Evolutionary conservation across 768 basidiomycete species (phyloP), one percentile per base, ranked within the genome.

Genomic region (Pulveroboletus sp.): DNA sequence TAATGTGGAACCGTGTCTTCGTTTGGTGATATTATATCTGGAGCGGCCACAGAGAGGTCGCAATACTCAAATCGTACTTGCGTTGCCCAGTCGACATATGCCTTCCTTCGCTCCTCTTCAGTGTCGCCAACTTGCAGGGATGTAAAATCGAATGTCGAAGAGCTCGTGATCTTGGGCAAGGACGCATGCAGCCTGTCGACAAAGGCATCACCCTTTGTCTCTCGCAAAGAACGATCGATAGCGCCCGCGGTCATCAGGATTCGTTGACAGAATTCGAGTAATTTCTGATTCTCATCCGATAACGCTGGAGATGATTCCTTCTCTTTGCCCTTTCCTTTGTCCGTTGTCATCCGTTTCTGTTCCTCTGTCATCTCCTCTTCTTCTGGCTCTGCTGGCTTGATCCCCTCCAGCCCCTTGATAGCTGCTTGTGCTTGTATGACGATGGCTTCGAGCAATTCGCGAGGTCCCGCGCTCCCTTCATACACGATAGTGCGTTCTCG

Each of bases 351-450:
- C 41, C 92, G 86, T 68, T 92, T 89, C 71, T 92, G 83, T 67
- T 92, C 90, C 69, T 94, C 91, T 0, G 87, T 92, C 73, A 90
- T 79, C 63, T 89, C 86, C 50, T 78, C 75, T n/a, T 72, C 65
- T 16, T 68, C 64, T 6, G 70, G 63, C 42, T 82, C 78, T 8
- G 69, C 63, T 14, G 69, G 62, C 56, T 81, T 84, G 36, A 74
- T 68, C 14, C 85, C 82, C 64, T 90, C 85, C 36, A 94, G 68
- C 7, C 92, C 89, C 65, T 93, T 94, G 64, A 93, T 73, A 3
- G 93, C 93, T 20, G 94, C 93, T 51, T 87, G 83, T 4, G 93
- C 92, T 69, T 97, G 94, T 43, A 95, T 92, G 46, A 86, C 89
- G 48, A 94, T 88, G 6, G 82, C 86, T 68, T 97, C 94, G 44